phyloP scores from a whole-genome alignment of 1,284 basidiomycete species.

The Sanguinoderma infundibulare region DNA sequence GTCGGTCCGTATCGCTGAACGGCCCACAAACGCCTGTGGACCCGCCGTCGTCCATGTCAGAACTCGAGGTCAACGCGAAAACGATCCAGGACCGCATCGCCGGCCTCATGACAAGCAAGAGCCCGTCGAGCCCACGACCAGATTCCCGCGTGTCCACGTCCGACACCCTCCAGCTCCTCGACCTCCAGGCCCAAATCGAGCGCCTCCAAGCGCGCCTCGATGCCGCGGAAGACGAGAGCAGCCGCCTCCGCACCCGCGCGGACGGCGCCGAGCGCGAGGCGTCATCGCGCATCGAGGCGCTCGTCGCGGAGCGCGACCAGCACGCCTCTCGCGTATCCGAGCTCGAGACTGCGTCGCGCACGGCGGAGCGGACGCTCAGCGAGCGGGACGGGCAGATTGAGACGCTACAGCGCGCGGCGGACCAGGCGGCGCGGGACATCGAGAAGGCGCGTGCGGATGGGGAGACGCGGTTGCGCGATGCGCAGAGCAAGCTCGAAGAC shows the following conservation, averaged over 20 bases:
- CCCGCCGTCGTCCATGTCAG: constrained; percentile 25
- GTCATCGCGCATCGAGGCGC: constrained; percentile 30
- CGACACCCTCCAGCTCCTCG: constrained; percentile 27
- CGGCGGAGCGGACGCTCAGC: constrained; percentile 48
- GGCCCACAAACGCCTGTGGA: constrained; percentile 32
- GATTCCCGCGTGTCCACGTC: constrained; percentile 33
- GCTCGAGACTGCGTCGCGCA: constrained; percentile 53
- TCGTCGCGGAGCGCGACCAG: constrained; percentile 54
- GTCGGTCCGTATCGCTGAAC: constrained; percentile 39
- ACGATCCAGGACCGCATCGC: constrained; percentile 57
- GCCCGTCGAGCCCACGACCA: constrained; percentile 34
- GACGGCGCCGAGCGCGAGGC: constrained; percentile 33
- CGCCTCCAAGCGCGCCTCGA: constrained; percentile 56
- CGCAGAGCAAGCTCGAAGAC: constrained; percentile 53
- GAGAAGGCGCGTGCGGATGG: constrained; percentile 50
- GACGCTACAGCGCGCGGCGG: constrained; percentile 50
- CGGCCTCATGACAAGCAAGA: constrained; percentile 42
- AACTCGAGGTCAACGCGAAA: constrained; percentile 42
- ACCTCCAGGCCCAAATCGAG: constrained; percentile 42
- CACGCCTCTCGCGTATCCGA: constrained; percentile 45
- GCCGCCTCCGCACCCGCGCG: constrained; percentile 30
- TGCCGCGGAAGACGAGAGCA: constrained; percentile 58
- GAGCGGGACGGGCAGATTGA: constrained; percentile 59
- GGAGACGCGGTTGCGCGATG: constrained; percentile 49
- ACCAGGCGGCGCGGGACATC: constrained; percentile 46